Evolutionary conservation across 768 basidiomycete species (phyloP).

Genomic region (Lactifluus volemus): DNA sequence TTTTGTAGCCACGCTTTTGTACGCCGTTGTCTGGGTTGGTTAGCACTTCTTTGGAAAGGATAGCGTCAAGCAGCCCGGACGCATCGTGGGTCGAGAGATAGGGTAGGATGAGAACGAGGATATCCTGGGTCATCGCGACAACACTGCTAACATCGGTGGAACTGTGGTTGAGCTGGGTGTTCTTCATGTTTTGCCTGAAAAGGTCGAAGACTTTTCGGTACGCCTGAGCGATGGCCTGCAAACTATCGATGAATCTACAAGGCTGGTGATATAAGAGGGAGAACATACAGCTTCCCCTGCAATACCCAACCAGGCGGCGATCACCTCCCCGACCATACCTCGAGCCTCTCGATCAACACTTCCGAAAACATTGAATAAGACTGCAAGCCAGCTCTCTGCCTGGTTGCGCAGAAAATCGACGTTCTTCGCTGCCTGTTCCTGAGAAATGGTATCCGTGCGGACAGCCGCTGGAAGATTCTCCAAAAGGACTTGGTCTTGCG

Average conservation of each 20-base stretch:
- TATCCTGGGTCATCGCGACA: slow-evolving; percentile 66
- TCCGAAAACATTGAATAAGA: slow-evolving; percentile 95
- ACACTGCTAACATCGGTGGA: slow-evolving; percentile 35
- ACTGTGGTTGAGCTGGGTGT: slow-evolving; percentile 28
- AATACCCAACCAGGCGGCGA: slow-evolving; percentile 78
- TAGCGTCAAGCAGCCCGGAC: slow-evolving; percentile 56
- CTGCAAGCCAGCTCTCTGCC: slow-evolving; percentile 88
- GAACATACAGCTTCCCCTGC: slow-evolving; percentile 41
- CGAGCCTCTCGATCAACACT: slow-evolving; percentile 67
- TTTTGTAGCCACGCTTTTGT: slow-evolving; percentile 94
- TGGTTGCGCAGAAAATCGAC: slow-evolving; percentile 65
- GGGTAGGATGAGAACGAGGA: slow-evolving; percentile 78
- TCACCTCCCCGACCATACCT: slow-evolving; percentile 78
- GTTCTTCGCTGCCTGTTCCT: slow-evolving; percentile 55
- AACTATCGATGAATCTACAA: background rate
- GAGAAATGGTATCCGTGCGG: slow-evolving; percentile 34
- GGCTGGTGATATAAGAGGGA: background rate
- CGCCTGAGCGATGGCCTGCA: slow-evolving; percentile 68
- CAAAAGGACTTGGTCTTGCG: slow-evolving; percentile 27
- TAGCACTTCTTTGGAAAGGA: slow-evolving; percentile 58
- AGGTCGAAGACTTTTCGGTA: slow-evolving; percentile 70
- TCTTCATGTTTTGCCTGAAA: slow-evolving; percentile 54
- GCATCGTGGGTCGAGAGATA: slow-evolving; percentile 56
- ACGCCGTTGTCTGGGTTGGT: slow-evolving; percentile 75
- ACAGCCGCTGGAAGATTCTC: slow-evolving; percentile 25